These are phyloP conservation scores for Beauveria sp. DNA, from an alignment of 2,329 filamentous ascomycete genomes.

Conservation along the genomic window DNA sequence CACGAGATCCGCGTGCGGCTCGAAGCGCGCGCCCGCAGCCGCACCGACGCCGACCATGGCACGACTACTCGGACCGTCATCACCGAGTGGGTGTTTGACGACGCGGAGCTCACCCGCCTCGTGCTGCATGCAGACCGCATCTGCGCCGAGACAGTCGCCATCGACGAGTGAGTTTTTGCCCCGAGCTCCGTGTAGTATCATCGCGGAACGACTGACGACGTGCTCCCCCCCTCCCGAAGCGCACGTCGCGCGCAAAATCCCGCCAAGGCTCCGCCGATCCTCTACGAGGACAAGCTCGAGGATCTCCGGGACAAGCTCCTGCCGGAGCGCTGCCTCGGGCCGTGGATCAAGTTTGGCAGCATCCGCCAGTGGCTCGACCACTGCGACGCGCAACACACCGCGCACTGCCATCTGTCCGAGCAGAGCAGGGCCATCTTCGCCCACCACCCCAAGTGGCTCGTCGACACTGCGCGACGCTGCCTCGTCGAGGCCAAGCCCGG, in stretches of 20 bases:
- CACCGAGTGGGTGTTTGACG: constrained; percentile 1
- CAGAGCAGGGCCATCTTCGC: not conserved
- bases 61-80: not conserved
- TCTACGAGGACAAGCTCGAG: constrained; percentile 9
- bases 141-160: not conserved
- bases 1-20: not conserved
- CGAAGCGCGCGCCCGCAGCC: not conserved
- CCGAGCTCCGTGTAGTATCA: too few species aligned
- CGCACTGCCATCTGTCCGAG: not conserved
- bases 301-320: constrained; percentile 7
- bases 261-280: constrained; percentile 1
- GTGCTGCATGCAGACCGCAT: not conserved
- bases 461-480: constrained; percentile 2
- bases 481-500: not conserved
- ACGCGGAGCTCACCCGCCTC: not conserved
- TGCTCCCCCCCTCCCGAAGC: not conserved
- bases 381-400: not conserved
- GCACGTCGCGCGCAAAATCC: not conserved
- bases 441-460: constrained; percentile 5
- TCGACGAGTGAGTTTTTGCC: not conserved
- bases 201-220: not conserved
- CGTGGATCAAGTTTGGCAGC: constrained; percentile 2
- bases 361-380: constrained; percentile 9
- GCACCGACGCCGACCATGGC: not conserved
- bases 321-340: constrained; percentile 7